A percentile compares a stretch with the other conserved stretches of the same genome.
These are phyloP conservation scores for Cladosporium sp. DNA, from an alignment of 2,329 filamentous ascomycete genomes.

Conservation along the genomic window DNA sequence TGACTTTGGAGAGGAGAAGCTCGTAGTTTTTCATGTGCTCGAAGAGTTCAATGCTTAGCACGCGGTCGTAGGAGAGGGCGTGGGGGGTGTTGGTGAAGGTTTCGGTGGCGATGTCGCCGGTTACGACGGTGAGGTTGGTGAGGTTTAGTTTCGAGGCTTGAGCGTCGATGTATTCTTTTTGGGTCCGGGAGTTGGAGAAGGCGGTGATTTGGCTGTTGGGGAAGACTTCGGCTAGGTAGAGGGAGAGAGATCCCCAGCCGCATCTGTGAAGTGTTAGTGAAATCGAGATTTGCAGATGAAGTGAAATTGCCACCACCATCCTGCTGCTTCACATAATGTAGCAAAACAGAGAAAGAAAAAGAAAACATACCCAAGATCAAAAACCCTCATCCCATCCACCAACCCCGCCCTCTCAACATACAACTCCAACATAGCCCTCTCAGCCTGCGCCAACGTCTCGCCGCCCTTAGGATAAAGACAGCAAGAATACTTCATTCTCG, in stretches of 20 bases:
- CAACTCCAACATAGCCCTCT: conserved; percentile 59
- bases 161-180: conserved; percentile 62
- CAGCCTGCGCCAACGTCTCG: conserved; percentile 61
- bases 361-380: conserved; percentile 54
- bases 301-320: too few species aligned
- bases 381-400: conserved; percentile 55
- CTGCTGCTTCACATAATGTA: too few species aligned
- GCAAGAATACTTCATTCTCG: conserved; percentile 68
- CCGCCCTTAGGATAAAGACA: conserved; percentile 60
- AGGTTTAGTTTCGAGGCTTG: conserved; percentile 54
- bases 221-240: conserved; percentile 62
- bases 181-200: conserved; percentile 65
- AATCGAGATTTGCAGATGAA: too few species aligned
- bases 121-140: conserved; percentile 59
- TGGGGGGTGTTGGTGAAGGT: conserved; percentile 50
- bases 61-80: conserved; percentile 52
- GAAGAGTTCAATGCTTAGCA: conserved; percentile 66
- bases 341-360: too few species aligned
- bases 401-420: conserved; percentile 60
- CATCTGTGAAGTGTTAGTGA: conserved; percentile 43
- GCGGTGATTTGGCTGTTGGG: conserved; percentile 59
- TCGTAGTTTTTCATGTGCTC: conserved; percentile 76
- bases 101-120: conserved; percentile 62
- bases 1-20: conserved; percentile 59
- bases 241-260: conserved; percentile 62